phyloP scores from a whole-genome alignment of 176 grass and related monocot genomes.

The Juncus inflexus region DNA sequence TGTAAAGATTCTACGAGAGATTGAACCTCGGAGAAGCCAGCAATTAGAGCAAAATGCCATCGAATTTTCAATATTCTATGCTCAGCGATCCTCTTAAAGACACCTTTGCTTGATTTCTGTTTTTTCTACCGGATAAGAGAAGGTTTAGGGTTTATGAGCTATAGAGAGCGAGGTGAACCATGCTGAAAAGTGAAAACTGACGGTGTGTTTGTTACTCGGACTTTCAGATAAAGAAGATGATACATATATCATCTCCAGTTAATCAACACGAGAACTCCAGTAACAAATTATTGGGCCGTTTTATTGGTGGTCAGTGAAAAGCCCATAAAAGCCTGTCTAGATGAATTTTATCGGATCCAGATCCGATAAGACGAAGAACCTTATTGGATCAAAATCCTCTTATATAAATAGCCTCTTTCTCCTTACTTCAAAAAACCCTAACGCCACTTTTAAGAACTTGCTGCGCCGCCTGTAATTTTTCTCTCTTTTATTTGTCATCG shows the following conservation, averaged over 20 bases:
- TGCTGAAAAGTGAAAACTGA: neutral
- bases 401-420: no score
- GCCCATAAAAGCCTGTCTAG: no score
- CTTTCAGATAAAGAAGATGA: no score
- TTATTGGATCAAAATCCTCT: no score
- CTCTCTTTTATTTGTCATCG: neutral
- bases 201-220: neutral
- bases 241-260: no score
- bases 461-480: neutral
- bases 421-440: constrained; percentile 14
- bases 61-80: neutral
- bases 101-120: neutral
- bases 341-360: no score
- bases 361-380: no score
- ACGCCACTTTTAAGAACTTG: neutral
- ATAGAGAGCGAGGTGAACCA: neutral
- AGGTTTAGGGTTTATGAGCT: constrained; percentile 39
- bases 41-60: constrained; percentile 56
- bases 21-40: constrained; percentile 52
- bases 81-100: neutral
- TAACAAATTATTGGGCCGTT: no score
- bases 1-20: constrained; percentile 4
- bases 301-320: no score
- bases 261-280: no score
- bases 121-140: neutral